Evolutionary conservation across 305 asterid species (phyloP).

Genomic region (Coffea humblotiana): DNA sequence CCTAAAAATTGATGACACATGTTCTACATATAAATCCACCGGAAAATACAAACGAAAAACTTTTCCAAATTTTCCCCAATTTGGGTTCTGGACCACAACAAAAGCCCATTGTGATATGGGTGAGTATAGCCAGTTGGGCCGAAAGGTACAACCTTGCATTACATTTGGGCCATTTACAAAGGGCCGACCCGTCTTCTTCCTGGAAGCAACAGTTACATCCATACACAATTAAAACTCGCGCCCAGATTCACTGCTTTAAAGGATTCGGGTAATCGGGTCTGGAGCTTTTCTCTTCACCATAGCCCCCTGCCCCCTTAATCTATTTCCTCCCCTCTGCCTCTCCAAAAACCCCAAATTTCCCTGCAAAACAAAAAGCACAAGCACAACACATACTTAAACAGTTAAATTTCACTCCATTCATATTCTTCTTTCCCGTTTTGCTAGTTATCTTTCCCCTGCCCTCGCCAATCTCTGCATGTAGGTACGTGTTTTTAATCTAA

Average conservation of each 20-base stretch:
- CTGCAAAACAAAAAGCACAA: neutral
- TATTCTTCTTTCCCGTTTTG: neutral
- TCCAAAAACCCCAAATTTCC: slow-evolving; percentile 9
- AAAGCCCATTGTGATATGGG: neutral
- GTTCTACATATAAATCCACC: too few relatives aligned
- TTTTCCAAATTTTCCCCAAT: neutral
- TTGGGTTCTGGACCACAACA: neutral
- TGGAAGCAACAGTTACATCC: too few relatives aligned
- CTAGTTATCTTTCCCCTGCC: neutral
- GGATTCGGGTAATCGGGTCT: slow-evolving; percentile 27
- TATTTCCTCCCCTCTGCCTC: neutral
- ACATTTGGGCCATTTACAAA: neutral
- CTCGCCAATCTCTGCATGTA: neutral
- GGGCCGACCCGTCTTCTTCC: slow-evolving; percentile 6
- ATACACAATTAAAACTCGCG: slow-evolving; percentile 23
- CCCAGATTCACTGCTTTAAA: slow-evolving; percentile 22
- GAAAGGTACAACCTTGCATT: too few relatives aligned
- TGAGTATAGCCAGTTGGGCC: slow-evolving; percentile 1
- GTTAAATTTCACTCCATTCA: neutral
- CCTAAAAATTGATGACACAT: too few relatives aligned
- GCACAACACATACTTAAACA: neutral
- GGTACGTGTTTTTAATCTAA: neutral
- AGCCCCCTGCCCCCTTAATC: neutral
- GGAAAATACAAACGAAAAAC: too few relatives aligned
- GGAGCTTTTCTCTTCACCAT: slow-evolving; percentile 18